Conservation (phyloP, 192 early-diverging fungal species). For the Allomyces arbusculus region DNA sequence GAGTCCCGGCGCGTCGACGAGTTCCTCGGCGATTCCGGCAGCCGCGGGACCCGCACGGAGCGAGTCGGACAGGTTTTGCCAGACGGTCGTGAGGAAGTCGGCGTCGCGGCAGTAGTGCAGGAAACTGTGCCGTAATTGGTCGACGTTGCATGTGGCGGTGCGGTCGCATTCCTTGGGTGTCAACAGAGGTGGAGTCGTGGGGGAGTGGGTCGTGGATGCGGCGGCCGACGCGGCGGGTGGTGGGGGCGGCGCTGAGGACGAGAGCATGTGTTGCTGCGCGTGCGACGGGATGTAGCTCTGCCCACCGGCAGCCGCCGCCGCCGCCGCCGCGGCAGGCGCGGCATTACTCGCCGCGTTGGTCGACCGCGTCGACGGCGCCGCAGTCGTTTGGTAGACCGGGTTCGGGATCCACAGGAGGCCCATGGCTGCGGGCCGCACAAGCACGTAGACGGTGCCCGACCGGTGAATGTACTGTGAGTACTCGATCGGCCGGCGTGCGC, state of each 20-base stretch:
- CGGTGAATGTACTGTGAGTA: slow-evolving; percentile 81
- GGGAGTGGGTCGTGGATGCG: too few species aligned
- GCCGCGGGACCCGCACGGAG: too few species aligned
- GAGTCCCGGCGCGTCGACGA: too few species aligned
- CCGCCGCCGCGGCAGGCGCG: not conserved
- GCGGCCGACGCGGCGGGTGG: too few species aligned
- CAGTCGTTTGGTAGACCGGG: slow-evolving; percentile 35
- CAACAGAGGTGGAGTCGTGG: too few species aligned
- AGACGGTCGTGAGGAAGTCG: too few species aligned
- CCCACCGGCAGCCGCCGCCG: not conserved
- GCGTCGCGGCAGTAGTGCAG: not conserved
- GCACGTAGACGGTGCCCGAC: slow-evolving; percentile 78
- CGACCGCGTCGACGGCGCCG: not conserved
- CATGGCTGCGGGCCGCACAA: slow-evolving; percentile 47
- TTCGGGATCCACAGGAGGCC: slow-evolving; percentile 87
- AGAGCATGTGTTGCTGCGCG: too few species aligned
- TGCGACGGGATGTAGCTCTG: too few species aligned
- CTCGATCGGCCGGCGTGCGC: slow-evolving; percentile 39
- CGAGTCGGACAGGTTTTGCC: too few species aligned
- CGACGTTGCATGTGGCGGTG: not conserved
- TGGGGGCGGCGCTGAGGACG: too few species aligned
- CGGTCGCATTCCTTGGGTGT: not conserved
- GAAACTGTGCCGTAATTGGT: not conserved
- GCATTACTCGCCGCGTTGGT: not conserved
- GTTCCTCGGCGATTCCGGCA: too few species aligned